Conservation (phyloP, 2,329 filamentous ascomycete genomes). For the Cladorrhinum sp. region DNA sequence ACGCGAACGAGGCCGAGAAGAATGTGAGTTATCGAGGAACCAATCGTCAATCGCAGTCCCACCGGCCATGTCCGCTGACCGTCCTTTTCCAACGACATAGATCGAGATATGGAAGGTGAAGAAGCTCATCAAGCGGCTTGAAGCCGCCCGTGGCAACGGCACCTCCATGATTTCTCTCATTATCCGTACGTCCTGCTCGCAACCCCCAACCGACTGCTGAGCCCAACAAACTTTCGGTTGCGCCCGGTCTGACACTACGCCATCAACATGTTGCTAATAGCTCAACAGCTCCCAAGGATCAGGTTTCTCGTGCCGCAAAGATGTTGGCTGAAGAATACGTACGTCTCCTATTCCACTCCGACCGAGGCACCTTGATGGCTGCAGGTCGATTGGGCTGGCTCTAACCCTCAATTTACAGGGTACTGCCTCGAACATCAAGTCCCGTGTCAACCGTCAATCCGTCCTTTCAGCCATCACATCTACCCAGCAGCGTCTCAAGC, state of each 20-base stretch:
- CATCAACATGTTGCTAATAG: conserved; percentile 20
- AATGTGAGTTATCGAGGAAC: conserved; percentile 56
- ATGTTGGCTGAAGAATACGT: conserved; percentile 99
- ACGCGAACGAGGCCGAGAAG: conserved; percentile 94
- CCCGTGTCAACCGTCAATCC: conserved; percentile 96
- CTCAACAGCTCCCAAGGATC: conserved; percentile 83
- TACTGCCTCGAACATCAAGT: conserved; percentile 99
- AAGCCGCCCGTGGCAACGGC: conserved; percentile 95
- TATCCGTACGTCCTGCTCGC: conserved; percentile 66
- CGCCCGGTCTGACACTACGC: not conserved
- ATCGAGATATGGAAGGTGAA: conserved; percentile 96
- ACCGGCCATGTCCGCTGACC: conserved; percentile 18
- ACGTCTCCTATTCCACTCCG: conserved; percentile 37
- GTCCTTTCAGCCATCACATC: conserved; percentile 98
- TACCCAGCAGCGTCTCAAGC: conserved; percentile 96
- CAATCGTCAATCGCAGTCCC: not conserved
- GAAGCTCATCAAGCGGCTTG: conserved; percentile 98
- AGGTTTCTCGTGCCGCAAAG: conserved; percentile 92
- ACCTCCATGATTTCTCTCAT: conserved; percentile 99
- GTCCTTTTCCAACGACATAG: conserved; percentile 33
- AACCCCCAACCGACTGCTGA: not conserved
- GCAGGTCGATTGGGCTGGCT: not conserved
- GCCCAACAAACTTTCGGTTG: not conserved
- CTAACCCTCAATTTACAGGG: conserved; percentile 54
- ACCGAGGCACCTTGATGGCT: not conserved